phyloP scores from a whole-genome alignment of 441 rosid species.

The Gossypium schwendimanii region DNA sequence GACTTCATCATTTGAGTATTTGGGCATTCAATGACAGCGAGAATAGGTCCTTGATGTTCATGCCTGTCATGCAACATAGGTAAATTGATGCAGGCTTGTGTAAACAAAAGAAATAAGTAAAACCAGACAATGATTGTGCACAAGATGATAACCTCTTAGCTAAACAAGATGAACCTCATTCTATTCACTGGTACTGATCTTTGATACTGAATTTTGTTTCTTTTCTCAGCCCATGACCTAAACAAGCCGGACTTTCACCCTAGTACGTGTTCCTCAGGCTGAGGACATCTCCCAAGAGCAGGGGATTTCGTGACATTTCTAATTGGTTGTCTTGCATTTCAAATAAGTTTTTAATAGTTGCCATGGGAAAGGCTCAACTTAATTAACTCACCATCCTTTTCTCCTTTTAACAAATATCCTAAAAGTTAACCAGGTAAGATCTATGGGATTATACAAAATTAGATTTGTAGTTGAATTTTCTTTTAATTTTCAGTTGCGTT shows the following conservation, averaged over 20 bases:
- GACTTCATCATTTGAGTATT: constrained; percentile 48
- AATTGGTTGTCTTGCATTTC: not conserved
- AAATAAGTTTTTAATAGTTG: not conserved
- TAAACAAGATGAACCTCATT: not conserved
- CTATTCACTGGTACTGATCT: not conserved
- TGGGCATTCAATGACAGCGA: constrained; percentile 82
- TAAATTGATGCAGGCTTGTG: constrained; percentile 12
- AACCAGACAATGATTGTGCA: constrained; percentile 9
- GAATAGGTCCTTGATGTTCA: constrained; percentile 68
- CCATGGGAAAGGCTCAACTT: not conserved
- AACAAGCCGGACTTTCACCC: not conserved
- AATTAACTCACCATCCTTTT: not conserved
- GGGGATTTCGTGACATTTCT: not conserved
- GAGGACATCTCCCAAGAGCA: not conserved
- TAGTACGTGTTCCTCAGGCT: not conserved
- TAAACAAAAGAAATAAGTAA: constrained; percentile 19
- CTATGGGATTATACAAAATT: not conserved
- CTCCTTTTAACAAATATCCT: not conserved
- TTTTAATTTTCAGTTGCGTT: not conserved
- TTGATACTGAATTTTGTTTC: not conserved
- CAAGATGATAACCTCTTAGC: constrained; percentile 9
- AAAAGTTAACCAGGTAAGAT: not conserved
- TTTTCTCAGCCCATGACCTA: not conserved
- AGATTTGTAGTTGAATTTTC: not conserved
- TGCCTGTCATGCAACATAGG: constrained; percentile 46